Base-by-base conservation (phyloP, 2,329 filamentous ascomycete species). In the Sporothrix brasiliensis region DNA sequence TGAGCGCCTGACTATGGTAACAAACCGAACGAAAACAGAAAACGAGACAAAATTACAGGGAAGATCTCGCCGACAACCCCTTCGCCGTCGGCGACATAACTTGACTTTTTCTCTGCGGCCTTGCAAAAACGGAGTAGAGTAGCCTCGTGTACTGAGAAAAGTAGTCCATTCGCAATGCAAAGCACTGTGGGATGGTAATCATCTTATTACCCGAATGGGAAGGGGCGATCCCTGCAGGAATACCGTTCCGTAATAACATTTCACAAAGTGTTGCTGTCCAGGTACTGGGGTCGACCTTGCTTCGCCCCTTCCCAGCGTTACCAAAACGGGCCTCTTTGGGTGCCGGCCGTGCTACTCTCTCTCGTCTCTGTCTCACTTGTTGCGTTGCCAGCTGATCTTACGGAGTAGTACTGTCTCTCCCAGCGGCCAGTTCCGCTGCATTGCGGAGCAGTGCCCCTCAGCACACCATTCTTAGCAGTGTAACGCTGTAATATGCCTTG, bases 141-240 rank as follows among this genome's bases (percentile, higher is more conserved):
- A 9, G 34, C 34, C 34, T 34, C 34, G 34, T 34, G 11, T 44
- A 58, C 53, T 24, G n/a, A 16, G 21, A 30, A 34, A 34, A 34
- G 30, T 34, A 34, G 4, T 6, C 4, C 4, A 34, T 6, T 34
- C 30, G 30, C 30, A 34, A 6, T 34, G 30, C 30, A 24, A 34
- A 34, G 30, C 30, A 34, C 6, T 34, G 30, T 4, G 30, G 30
- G 30, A 34, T n/a, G 27, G 49, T 49, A 27, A 67, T 39, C 50
- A 56, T 56, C 50, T 54, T 67, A 56, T 67, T 41, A 54, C 65
- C 65, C 50, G 30, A 44, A 54, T 67, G 7, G 65, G 65, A 67
- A 67, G 30, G 50, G 65, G 3, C 65, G 5, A 54, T 9, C 16
- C 34, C 47, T 52, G 44, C 61, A 67, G 49, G 63, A 21, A 67